phyloP scores from a whole-genome alignment of 2,329 filamentous ascomycete genomes.

The Pseudocercospora musae region DNA sequence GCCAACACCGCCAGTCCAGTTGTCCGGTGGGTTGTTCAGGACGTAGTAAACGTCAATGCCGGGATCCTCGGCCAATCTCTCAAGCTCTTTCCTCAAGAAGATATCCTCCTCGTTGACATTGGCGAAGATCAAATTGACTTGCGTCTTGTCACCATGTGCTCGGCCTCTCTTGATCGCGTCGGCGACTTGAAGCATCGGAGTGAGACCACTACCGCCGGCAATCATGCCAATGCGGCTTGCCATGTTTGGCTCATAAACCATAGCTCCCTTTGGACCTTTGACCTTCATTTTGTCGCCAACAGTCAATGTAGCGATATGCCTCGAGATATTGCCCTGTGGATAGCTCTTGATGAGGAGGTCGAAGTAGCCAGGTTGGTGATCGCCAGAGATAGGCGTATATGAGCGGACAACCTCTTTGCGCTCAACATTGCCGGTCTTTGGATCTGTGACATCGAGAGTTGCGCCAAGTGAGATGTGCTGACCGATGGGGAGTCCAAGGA shows the following conservation, averaged over 20 bases:
- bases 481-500: slow-evolving; percentile 94
- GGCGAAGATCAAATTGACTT: slow-evolving; percentile 93
- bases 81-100: slow-evolving; percentile 86
- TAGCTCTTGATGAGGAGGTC: slow-evolving; percentile 98
- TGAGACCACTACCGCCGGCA: slow-evolving; percentile 94
- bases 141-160: slow-evolving; percentile 64
- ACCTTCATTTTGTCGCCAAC: slow-evolving; percentile 88
- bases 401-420: slow-evolving; percentile 83
- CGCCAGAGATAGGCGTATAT: slow-evolving; percentile 87
- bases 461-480: slow-evolving; percentile 98
- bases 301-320: slow-evolving; percentile 77
- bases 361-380: slow-evolving; percentile 85
- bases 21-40: slow-evolving; percentile 88
- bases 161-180: slow-evolving; percentile 65
- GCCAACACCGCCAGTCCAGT: slow-evolving; percentile 87
- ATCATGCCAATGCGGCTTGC: slow-evolving; percentile 97
- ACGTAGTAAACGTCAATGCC: slow-evolving; percentile 91
- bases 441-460: slow-evolving; percentile 64
- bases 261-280: slow-evolving; percentile 91
- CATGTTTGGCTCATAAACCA: slow-evolving; percentile 97
- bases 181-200: slow-evolving; percentile 95
- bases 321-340: slow-evolving; percentile 94
- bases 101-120: slow-evolving; percentile 95
- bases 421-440: slow-evolving; percentile 63
- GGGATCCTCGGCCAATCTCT: slow-evolving; percentile 73